These are phyloP conservation scores for Boehmeria nivea DNA, from an alignment of 306 rosid genomes.

Conservation along the genomic window DNA sequence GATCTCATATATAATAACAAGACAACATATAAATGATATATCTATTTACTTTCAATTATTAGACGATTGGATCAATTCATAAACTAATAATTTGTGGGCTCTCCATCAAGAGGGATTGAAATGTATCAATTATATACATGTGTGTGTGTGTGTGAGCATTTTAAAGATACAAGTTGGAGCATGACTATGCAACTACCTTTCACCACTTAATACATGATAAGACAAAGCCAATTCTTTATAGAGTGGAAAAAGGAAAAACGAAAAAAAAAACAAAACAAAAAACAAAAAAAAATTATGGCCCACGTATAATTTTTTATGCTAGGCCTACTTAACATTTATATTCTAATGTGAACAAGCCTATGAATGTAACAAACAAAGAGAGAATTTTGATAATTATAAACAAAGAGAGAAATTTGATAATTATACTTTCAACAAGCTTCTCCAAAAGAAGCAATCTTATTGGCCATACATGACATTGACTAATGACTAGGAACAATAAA, in stretches of 20 bases:
- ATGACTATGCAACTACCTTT: background rate
- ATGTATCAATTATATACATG: no score
- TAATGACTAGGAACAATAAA: slow-evolving; percentile 24
- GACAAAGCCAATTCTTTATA: background rate
- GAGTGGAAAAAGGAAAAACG: background rate
- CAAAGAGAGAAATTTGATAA: slow-evolving; percentile 5
- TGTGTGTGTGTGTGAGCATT: background rate
- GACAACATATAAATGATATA: no score
- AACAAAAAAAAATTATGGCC: background rate
- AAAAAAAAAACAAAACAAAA: background rate
- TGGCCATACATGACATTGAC: slow-evolving; percentile 27
- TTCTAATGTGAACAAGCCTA: background rate
- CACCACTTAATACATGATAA: background rate
- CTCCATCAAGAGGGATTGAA: no score
- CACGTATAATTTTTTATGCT: background rate
- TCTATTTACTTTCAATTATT: no score
- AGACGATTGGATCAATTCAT: no score
- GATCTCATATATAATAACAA: no score
- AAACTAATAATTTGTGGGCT: no score
- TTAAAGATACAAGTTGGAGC: background rate
- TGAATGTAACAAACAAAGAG: slow-evolving; percentile 21
- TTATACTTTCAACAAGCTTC: slow-evolving; percentile 30
- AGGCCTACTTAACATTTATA: background rate
- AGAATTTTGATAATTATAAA: slow-evolving; percentile 3
- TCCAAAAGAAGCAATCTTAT: slow-evolving; percentile 44